phyloP scores from a whole-genome alignment of 2,329 filamentous ascomycete genomes.

The Eutypella sp. region DNA sequence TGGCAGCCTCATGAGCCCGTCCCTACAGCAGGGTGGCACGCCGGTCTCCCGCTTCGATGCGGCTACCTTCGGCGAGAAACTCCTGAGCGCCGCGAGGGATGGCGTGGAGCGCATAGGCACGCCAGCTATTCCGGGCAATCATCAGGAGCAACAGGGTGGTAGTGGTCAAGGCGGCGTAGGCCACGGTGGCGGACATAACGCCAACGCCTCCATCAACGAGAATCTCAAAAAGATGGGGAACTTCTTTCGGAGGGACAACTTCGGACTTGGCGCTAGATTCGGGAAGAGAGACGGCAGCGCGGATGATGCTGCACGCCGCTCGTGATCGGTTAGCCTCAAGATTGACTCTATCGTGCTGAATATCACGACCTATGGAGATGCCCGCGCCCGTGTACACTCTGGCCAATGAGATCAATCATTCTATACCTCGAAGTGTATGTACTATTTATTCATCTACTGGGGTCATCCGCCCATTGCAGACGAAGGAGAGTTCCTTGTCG shows the following conservation, averaged over 20 bases:
- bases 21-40: conserved; percentile 20
- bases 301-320: conserved; percentile 9
- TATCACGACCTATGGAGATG: no score
- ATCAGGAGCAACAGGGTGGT: conserved; percentile 26
- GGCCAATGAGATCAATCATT: no score
- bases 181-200: conserved; percentile 34
- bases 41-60: conserved; percentile 67
- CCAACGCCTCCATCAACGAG: conserved; percentile 74
- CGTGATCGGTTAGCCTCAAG: no score
- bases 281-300: conserved; percentile 53
- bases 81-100: conserved; percentile 83
- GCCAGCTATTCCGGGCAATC: conserved; percentile 29
- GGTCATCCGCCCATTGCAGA: no score
- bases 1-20: conserved; percentile 29
- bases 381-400: no score
- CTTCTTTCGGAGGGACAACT: conserved; percentile 87
- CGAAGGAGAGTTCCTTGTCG: no score
- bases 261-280: conserved; percentile 68
- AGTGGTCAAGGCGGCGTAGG: conserved; percentile 11
- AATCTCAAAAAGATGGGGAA: conserved; percentile 95
- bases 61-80: conserved; percentile 74
- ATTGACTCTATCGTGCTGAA: no score
- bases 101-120: conserved; percentile 74
- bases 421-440: no score
- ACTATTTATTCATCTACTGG: no score